A percentile compares a stretch with the other conserved stretches of the same genome.
Conservation (phyloP, 257 asterid species). For the Solanum chiquidenum region DNA sequence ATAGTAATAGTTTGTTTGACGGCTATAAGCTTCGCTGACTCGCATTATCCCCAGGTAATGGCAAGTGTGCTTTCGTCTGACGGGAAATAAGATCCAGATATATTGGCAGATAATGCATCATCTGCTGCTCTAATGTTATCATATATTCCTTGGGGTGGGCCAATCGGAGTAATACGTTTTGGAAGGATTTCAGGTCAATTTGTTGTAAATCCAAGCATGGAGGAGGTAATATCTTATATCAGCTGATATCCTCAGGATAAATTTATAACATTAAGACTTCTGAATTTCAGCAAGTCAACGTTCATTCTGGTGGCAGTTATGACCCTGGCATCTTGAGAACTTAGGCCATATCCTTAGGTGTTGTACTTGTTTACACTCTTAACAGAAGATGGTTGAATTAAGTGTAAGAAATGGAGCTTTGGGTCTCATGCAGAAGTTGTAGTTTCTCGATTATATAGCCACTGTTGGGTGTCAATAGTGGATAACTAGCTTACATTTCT, state of each 20-base stretch:
- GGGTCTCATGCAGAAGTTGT: neutral
- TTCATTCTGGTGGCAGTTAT: neutral
- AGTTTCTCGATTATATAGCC: neutral
- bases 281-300: neutral
- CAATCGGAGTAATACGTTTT: conserved; percentile 79
- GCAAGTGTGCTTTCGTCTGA: conserved; percentile 90
- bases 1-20: too few relatives aligned
- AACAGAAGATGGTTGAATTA: neutral
- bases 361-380: neutral
- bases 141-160: conserved; percentile 98
- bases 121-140: conserved; percentile 95
- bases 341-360: neutral
- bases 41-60: conserved; percentile 38
- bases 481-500: neutral
- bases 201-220: conserved; percentile 86
- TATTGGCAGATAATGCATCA: conserved; percentile 92
- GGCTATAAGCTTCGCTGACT: neutral
- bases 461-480: neutral
- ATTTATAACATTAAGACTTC: neutral
- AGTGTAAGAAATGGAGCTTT: neutral
- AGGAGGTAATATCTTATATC: conserved; percentile 45
- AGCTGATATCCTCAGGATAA: neutral
- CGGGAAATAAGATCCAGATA: conserved; percentile 91
- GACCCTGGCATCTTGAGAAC: neutral
- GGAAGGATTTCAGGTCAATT: conserved; percentile 80